Evolutionary conservation across 2,329 filamentous ascomycete genomes (phyloP).

Genomic region (Chalaropsis ovoidea): DNA sequence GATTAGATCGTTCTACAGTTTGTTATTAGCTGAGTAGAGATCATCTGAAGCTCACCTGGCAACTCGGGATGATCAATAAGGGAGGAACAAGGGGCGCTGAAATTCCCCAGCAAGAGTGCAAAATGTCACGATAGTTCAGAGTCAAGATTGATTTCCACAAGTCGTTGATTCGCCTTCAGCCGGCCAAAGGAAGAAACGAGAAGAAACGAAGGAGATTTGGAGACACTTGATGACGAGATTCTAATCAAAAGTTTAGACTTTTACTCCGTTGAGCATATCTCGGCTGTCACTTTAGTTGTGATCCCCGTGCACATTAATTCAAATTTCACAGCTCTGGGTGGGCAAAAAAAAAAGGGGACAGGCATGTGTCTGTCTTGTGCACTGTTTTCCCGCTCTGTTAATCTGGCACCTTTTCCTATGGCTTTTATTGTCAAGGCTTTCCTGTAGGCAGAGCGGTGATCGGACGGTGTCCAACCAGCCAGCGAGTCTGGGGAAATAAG

Average conservation of each 20-base stretch:
- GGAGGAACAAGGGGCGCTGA: too few species aligned
- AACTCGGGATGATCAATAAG: too few species aligned
- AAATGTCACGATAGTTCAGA: neutral
- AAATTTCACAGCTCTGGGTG: neutral
- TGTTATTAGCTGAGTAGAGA: too few species aligned
- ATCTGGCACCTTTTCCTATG: neutral
- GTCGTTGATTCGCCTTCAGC: neutral
- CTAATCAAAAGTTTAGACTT: conserved; percentile 4
- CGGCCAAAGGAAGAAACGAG: neutral
- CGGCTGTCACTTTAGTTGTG: conserved; percentile 10
- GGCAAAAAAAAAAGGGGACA: neutral
- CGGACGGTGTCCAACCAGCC: neutral
- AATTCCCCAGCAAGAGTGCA: too few species aligned
- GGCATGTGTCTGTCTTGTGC: neutral
- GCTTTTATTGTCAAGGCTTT: neutral
- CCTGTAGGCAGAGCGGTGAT: neutral
- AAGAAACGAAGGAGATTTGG: neutral
- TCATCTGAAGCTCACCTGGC: too few species aligned
- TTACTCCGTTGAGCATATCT: neutral
- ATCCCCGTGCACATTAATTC: conserved; percentile 2
- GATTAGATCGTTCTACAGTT: too few species aligned
- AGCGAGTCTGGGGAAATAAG: conserved; percentile 8
- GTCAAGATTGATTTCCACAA: too few species aligned
- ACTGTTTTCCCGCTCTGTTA: neutral
- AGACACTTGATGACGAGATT: neutral